phyloP scores from a whole-genome alignment of 2,329 filamentous ascomycete species.

The Cryoendolithus antarcticus region DNA sequence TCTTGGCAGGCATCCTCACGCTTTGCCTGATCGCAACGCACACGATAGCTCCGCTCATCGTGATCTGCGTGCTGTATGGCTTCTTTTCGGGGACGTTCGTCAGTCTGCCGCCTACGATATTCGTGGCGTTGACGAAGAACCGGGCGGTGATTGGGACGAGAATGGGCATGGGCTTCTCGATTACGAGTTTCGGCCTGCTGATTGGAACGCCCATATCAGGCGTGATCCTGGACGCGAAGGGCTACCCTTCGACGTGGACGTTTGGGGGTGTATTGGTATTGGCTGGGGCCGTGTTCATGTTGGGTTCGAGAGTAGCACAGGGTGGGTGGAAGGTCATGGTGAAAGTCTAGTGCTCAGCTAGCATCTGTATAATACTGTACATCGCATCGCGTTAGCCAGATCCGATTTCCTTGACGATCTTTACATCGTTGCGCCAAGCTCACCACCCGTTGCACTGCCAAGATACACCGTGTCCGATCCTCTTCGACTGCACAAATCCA shows the following conservation, averaged over 20 bases:
- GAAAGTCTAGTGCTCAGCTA: constrained; percentile 8
- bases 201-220: constrained; percentile 47
- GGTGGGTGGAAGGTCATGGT: constrained; percentile 14
- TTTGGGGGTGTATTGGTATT: constrained; percentile 28
- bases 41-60: constrained; percentile 26
- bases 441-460: too few species aligned
- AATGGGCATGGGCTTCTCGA: constrained; percentile 41
- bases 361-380: too few species aligned
- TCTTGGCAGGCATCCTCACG: constrained; percentile 29
- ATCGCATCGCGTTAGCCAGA: too few species aligned
- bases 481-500: too few species aligned
- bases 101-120: constrained; percentile 33
- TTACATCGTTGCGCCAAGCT: too few species aligned
- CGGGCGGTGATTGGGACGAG: constrained; percentile 37
- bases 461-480: too few species aligned
- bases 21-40: constrained; percentile 29
- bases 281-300: constrained; percentile 14
- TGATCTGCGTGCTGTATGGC: constrained; percentile 33
- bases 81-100: constrained; percentile 39
- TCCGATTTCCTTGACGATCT: too few species aligned
- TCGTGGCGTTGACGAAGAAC: constrained; percentile 30
- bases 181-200: constrained; percentile 29
- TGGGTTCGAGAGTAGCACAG: constrained; percentile 15
- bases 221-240: constrained; percentile 36
- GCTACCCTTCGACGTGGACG: constrained; percentile 32